Base-by-base conservation (phyloP, 768 basidiomycete genomes). In the Suillus plorans region DNA sequence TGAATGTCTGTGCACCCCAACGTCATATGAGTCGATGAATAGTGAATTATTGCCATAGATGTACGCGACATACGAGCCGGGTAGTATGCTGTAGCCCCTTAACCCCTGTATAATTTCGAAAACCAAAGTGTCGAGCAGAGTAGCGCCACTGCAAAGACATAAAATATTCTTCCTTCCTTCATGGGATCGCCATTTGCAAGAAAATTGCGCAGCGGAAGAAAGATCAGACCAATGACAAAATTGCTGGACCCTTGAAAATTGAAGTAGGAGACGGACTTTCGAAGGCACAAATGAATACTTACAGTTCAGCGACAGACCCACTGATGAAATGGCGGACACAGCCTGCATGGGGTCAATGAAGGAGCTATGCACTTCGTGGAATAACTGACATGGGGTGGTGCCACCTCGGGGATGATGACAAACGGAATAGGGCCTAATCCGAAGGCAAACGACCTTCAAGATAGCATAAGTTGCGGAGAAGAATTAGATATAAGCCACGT, bases 351-450 rank as follows among this genome's bases (percentile, higher is more conserved):
- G 62, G 2, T 49, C 22, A 64, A 62, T 45, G 47, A 42, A 31
- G 45, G 14, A 63, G 39, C 70, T 2, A 16, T 10, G 14, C 61
- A 37, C 42, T 49, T 16, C 41, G 39, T 62, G 25, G 5, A 28
- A 61, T 49, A 47, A 81, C 91, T 66, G 74, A 90, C 94, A 70
- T 90, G 84, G 59, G 84, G 76, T 2, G 94, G 94, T 3, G 95
- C 90, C 25, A 97, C 87, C 72, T 98, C 95, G 18, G 95, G 88
- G 39, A 97, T 88, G 75, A 98, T 89, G 45, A 99, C 87, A 72
- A 95, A 99, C 0, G 97, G 96, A 41, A 98, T 79, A 2, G 97
- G 95, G 1, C 97, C 97, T 20, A 98, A 82, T 2, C 96, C 97
- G 41, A 91, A 77, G 2, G 95, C 92, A 76, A 96, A 98, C 1